Conservation (phyloP, 768 basidiomycete genomes). For the Clavulina sp. region DNA sequence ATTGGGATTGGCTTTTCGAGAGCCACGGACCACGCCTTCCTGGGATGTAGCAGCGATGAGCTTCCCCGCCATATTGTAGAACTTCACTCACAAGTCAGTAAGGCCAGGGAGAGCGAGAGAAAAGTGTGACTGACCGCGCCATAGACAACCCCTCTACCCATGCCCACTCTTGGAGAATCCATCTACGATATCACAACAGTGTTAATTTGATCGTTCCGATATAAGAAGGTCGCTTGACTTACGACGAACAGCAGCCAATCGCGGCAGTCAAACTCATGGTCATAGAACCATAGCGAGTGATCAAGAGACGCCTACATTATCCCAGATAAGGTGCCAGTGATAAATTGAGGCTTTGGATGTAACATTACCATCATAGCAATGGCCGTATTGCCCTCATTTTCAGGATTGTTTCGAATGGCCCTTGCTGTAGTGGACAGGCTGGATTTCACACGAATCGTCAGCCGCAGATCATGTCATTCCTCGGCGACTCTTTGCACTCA, state of each 20-base stretch:
- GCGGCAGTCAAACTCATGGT: conserved; percentile 54
- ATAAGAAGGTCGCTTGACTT: conserved; percentile 16
- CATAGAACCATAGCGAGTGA: conserved; percentile 66
- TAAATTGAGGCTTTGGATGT: background rate
- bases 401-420: background rate
- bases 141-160: conserved; percentile 50
- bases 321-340: background rate
- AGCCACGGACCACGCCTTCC: conserved; percentile 35
- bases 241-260: conserved; percentile 72
- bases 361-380: background rate
- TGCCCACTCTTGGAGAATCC: conserved; percentile 40
- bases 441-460: background rate
- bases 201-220: background rate
- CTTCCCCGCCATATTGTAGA: conserved; percentile 48
- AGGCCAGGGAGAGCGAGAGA: background rate
- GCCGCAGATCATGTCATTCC: background rate
- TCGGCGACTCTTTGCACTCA: conserved; percentile 21
- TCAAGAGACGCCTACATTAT: conserved; percentile 45
- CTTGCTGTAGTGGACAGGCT: background rate
- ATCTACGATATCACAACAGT: conserved; percentile 26
- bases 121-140: conserved; percentile 38
- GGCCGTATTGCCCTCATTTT: background rate
- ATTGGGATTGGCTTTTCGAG: background rate
- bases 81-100: conserved; percentile 21
- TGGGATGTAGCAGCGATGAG: conserved; percentile 64